Percentiles rank a stretch among this genome's conserved stretches.
Evolutionary conservation across 345 rosid genomes (phyloP).

Genomic region (Eucalyptus decipiens): DNA sequence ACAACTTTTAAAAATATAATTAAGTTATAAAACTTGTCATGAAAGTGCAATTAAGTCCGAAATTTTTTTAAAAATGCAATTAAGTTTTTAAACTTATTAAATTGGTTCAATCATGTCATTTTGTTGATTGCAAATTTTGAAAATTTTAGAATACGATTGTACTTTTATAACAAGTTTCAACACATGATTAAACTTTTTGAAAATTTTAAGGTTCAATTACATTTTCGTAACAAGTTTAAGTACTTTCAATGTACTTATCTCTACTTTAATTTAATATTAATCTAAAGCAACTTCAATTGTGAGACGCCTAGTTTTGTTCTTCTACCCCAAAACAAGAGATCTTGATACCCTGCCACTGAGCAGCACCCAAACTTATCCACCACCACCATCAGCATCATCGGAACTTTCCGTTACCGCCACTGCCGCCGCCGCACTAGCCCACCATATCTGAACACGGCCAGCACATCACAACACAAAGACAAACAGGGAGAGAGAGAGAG

Average conservation of each 20-base stretch:
- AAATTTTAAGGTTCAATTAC: fast-evolving
- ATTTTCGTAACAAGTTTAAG: fast-evolving
- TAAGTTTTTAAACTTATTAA: fast-evolving
- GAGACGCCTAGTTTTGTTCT: neutral
- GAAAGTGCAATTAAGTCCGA: fast-evolving
- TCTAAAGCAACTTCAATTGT: neutral
- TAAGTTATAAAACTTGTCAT: fast-evolving
- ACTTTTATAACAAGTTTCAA: too few species aligned
- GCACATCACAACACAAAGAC: neutral
- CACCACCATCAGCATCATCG: neutral
- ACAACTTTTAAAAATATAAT: too few species aligned
- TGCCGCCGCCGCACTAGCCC: neutral
- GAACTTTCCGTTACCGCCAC: fast-evolving
- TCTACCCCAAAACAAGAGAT: neutral
- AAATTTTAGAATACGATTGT: fast-evolving
- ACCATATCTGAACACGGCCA: neutral
- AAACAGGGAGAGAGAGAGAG: neutral
- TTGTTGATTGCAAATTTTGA: too few species aligned
- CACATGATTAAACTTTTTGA: too few species aligned
- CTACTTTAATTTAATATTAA: neutral
- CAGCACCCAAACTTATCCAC: neutral
- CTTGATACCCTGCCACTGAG: neutral
- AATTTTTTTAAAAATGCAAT: fast-evolving
- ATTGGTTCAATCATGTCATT: fast-evolving
- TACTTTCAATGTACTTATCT: too few species aligned